Evolutionary conservation across 106 monocot genomes (phyloP), one percentile per base, ranked within the genome.

Genomic region (Dendrobium catenatum): DNA sequence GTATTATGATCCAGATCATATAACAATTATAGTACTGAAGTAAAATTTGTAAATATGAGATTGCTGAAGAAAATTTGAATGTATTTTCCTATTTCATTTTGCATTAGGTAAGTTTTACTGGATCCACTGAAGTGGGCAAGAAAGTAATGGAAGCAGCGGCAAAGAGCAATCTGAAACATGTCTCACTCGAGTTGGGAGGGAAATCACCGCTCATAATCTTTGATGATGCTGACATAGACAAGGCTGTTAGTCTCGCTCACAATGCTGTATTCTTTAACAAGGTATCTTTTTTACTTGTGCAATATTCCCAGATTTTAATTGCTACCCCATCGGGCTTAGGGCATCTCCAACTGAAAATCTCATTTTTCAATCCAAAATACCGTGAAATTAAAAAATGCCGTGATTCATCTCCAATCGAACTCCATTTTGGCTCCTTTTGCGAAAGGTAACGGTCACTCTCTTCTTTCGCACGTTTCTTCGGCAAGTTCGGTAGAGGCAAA

Each of bases 171-270:
- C 72, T 99, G 59, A 99, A 99, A 80, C 68, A 82, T 4, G 95
- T 99, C 6, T 88, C 95, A 9, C 89, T 98, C 0, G 97, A 98
- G 79, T 75, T 98, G 22, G 98, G 98, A 1, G 98, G 98, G 0
- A 98, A 95, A 55, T 91, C 98, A 0, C 98, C 98, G 6, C 18
- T 98, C 4, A 84, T 98, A 44, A 77, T 99, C 27, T 99, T 99
- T 56, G 89, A 93, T 58, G 95, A 99, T 81, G 98, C 95, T 4
- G 91, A 99, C 46, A 61, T 95, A 4, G 93, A 93, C 80, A 88
- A 90, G 93, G 98, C 95, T 13, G 89, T 87, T 6, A 76, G 75
- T 41, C 87, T 99, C 1, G 81, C 90, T 9, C 41, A 74, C 0
- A 58, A 42, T 0, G 89, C 93, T 10, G 77, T 82, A n/a, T 93